phyloP scores from a whole-genome alignment of 306 rosid genomes.

The Mimosa bimucronata region DNA sequence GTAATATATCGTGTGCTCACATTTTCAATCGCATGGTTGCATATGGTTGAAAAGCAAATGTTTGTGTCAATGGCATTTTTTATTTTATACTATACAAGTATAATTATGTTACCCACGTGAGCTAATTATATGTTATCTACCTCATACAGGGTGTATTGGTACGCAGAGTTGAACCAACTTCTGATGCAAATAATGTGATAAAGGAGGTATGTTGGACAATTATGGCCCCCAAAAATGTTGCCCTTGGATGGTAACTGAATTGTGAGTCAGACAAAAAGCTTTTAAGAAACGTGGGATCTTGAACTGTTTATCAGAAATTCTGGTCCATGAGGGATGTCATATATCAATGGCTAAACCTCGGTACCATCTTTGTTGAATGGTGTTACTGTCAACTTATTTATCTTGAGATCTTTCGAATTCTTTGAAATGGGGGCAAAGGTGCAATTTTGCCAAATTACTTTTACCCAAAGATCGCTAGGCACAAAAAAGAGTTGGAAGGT shows the following conservation, averaged over 20 bases:
- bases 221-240: constrained; percentile 30
- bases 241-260: constrained; percentile 22
- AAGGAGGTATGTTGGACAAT: constrained; percentile 68
- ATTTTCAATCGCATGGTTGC: background rate
- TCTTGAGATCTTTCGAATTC: constrained; percentile 19
- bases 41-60: background rate
- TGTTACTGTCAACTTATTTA: constrained; percentile 21
- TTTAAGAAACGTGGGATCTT: constrained; percentile 23
- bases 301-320: constrained; percentile 1
- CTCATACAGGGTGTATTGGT: constrained; percentile 84
- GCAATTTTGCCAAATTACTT: too few species aligned
- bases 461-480: too few species aligned
- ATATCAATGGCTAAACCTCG: constrained; percentile 15
- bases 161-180: constrained; percentile 91
- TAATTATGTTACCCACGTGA: constrained; percentile 29
- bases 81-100: background rate
- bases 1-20: constrained; percentile 13
- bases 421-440: too few species aligned
- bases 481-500: too few species aligned
- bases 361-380: constrained; percentile 28
- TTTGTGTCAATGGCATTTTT: constrained; percentile 1
- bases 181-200: constrained; percentile 83
- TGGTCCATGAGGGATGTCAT: constrained; percentile 17
- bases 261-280: constrained; percentile 13
- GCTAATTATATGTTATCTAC: constrained; percentile 30